Evolutionary conservation across 305 asterid species (phyloP).

Genomic region (Lippia alba): DNA sequence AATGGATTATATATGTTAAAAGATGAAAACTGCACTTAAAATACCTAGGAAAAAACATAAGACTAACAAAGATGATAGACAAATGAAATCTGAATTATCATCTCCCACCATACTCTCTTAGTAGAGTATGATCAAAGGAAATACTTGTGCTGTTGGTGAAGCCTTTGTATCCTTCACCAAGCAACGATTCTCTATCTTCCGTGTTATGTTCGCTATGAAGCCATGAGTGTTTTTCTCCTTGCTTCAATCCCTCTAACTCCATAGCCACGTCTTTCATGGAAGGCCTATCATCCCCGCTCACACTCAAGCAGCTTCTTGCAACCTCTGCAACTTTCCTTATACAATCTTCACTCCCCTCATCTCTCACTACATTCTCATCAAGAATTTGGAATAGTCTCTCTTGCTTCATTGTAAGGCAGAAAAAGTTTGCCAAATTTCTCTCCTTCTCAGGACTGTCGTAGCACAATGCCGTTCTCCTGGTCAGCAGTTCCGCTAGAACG

Average conservation of each 20-base stretch:
- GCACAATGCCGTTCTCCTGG: slow-evolving; percentile 41
- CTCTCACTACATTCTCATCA: slow-evolving; percentile 21
- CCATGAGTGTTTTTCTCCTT: slow-evolving; percentile 31
- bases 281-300: slow-evolving; percentile 41
- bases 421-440: slow-evolving; percentile 34
- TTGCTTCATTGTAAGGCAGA: slow-evolving; percentile 24
- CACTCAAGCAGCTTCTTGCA: slow-evolving; percentile 41
- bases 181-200: no score
- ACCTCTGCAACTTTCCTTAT: slow-evolving; percentile 29
- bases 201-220: background rate
- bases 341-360: slow-evolving; percentile 6
- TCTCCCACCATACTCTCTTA: no score
- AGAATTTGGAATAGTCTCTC: slow-evolving; percentile 16
- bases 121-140: no score
- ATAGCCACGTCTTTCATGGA: slow-evolving; percentile 47
- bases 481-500: slow-evolving; percentile 46
- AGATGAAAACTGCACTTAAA: no score
- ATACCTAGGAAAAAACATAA: no score
- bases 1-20: no score
- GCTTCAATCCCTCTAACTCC: slow-evolving; percentile 33
- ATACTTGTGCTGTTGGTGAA: no score
- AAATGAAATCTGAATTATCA: no score
- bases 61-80: no score
- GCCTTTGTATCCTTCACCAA: no score
- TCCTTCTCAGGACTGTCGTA: slow-evolving; percentile 32